Evolutionary conservation across 306 rosid species (phyloP), one percentile per base, ranked within the genome.

Genomic region (Quercus mongolica): DNA sequence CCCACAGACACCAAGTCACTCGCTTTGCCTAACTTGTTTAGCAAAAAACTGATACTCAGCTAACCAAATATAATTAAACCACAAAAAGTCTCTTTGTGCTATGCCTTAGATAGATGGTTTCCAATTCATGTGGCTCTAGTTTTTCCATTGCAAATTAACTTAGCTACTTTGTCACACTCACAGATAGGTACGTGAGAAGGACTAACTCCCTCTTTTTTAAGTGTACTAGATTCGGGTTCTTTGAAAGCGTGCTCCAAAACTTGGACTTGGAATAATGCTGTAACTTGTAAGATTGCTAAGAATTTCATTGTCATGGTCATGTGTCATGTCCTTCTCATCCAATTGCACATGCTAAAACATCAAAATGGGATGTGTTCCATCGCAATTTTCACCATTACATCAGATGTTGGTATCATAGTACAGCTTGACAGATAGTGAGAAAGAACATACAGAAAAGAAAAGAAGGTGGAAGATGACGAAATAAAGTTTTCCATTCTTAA

Each of bases 11-110:
- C 55, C 26, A 71, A 19, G 71, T 41, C 80, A 56, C 57, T 71
- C 56, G 20, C 79, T 28, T 1, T 79, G 83, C 94, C 97, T 80
- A 94, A 94, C 88, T 91, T 87, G 90, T 74, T 88, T 86, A 79
- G 85, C 90, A 70, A 6, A 82, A 71, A 31, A 86, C 83, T 76
- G 85, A 82, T 59, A 85, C 77, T 70, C 68, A 74, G 35, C 86
- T 78, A 80, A 79, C 83, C 72, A 69, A 81, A 77, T 73, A 67
- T 69, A 76, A 81, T 86, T 65, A 76, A 83, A 52, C 73, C 74
- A 65, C 0, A 59, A 51, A 92, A 90, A 87, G 93, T 21, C 28
- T 61, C 41, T 77, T 73, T 73, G 74, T 82, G 31, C 51, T 26
- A 49, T 85, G 75, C 89, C 87, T 63, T 83, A 78, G 76, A 75